Base-by-base conservation (phyloP, 176 grass and related monocot species). In the Paspalum vaginatum region DNA sequence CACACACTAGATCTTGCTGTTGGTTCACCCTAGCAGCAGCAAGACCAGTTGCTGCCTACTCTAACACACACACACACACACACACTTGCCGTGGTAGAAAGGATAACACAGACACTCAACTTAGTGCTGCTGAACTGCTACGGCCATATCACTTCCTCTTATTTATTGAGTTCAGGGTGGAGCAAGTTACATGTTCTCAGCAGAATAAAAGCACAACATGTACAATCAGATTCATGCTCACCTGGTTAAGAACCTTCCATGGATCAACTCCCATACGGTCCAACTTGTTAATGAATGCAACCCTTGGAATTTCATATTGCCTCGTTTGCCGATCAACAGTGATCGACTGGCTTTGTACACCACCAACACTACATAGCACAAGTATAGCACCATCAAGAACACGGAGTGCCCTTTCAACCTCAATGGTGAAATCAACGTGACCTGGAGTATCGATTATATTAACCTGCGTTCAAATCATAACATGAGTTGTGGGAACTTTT, bases 401-500 rank as follows among this genome's bases (percentile, higher is more conserved):
- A 85, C 95, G 91, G 44, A 98, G 80, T 47, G 95, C 95, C 68
- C 95, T 98, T 88, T 98, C 95, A 79, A 98, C 95, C 89, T 98
- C 95, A 89, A 98, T 94, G 41, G 95, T 98, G 92, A 98, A 98
- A 83, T 98, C 95, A 39, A 98, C 95, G 5, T 98, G 95, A 74
- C 95, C 95, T 78, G 95, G 95, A 70, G 95, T 98, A 80, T 98
- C 95, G 17, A 98, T 98, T 86, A 98, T 95, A 86, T 98, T 98
- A 80, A 98, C 79, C 95, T 98, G 90, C 92, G 86, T 73, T 64
- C 9, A 41, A 47, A 85, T 77, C 80, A 53, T 45, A 86, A 44
- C 11, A 20, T 83, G 57, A 55, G 43, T 25, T 72, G 63, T 46
- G 5, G 56, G 79, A 64, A 44, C 58, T 26, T 40, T 8, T 32